Evolutionary conservation across 805 yeast genomes (phyloP).

Genomic region (Kockiozyma suomiensis): DNA sequence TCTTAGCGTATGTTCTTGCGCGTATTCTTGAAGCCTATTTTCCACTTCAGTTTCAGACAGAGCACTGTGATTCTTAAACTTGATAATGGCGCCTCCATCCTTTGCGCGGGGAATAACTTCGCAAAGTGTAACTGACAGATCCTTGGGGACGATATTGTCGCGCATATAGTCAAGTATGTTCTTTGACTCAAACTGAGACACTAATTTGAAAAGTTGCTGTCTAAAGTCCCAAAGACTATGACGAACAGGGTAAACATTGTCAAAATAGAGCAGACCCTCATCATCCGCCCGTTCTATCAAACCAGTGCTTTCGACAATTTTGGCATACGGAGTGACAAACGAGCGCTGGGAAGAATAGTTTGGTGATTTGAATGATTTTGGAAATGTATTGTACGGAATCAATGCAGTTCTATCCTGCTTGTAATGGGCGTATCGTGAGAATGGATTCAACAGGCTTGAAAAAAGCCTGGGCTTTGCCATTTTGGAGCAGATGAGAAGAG

Average conservation of each 20-base stretch:
- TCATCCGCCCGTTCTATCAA: conserved; percentile 18
- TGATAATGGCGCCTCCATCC: conserved; percentile 95
- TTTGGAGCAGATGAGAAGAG: background rate
- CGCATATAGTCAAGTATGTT: conserved; percentile 26
- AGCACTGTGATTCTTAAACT: conserved; percentile 62
- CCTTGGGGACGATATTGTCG: conserved; percentile 36
- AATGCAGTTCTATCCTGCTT: background rate
- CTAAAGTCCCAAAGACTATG: conserved; percentile 27
- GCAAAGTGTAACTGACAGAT: conserved; percentile 48
- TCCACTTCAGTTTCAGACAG: conserved; percentile 57
- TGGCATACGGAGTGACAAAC: conserved; percentile 11
- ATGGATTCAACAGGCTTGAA: background rate
- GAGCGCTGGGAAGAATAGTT: background rate
- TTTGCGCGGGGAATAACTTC: conserved; percentile 70
- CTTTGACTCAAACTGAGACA: conserved; percentile 7
- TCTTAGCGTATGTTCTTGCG: conserved; percentile 36
- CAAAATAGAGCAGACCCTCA: conserved; percentile 36
- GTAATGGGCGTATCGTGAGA: background rate
- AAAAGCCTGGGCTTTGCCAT: background rate
- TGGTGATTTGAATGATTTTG: background rate
- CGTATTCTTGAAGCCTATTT: conserved; percentile 51
- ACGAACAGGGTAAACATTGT: conserved; percentile 29
- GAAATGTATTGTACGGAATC: background rate
- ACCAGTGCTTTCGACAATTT: conserved; percentile 24
- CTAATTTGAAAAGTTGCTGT: conserved; percentile 15